Evolutionary conservation across 345 rosid genomes (phyloP).

Genomic region (Reutealis trisperma): DNA sequence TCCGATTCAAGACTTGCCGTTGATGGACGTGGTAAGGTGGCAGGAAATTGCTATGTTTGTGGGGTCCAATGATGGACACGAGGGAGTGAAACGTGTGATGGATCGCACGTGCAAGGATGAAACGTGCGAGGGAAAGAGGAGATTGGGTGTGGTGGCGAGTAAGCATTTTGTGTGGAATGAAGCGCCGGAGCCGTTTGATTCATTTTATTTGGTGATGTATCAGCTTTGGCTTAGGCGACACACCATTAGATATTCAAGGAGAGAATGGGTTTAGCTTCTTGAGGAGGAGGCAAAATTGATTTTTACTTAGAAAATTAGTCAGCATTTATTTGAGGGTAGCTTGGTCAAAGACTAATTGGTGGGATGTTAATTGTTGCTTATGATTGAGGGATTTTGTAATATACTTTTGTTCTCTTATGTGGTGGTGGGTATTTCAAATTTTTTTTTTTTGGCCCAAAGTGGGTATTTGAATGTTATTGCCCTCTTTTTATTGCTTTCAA

Average conservation of each 20-base stretch:
- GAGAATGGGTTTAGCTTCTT: conserved; percentile 22
- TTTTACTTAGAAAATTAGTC: too few relatives aligned
- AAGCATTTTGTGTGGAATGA: conserved; percentile 52
- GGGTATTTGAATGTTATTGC: too few relatives aligned
- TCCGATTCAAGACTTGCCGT: conserved; percentile 60
- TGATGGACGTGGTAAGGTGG: conserved; percentile 61
- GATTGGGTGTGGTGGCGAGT: conserved; percentile 35
- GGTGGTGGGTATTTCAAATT: too few relatives aligned
- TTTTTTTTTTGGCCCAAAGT: too few relatives aligned
- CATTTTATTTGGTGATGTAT: conserved; percentile 54
- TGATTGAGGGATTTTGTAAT: too few relatives aligned
- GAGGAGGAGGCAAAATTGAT: not conserved
- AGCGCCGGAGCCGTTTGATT: conserved; percentile 48
- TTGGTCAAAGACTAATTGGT: too few relatives aligned
- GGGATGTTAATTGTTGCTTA: too few relatives aligned
- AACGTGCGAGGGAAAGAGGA: conserved; percentile 32
- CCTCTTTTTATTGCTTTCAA: too few relatives aligned
- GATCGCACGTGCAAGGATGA: conserved; percentile 22
- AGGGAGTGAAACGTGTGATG: conserved; percentile 40
- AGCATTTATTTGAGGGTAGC: too few relatives aligned
- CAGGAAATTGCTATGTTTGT: conserved; percentile 48
- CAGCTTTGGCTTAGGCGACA: conserved; percentile 67
- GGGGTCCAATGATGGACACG: conserved; percentile 32
- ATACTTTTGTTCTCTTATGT: too few relatives aligned
- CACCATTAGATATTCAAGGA: conserved; percentile 50